Conservation (phyloP, 148 eudicot species). For the Chenopodium formosanum region DNA sequence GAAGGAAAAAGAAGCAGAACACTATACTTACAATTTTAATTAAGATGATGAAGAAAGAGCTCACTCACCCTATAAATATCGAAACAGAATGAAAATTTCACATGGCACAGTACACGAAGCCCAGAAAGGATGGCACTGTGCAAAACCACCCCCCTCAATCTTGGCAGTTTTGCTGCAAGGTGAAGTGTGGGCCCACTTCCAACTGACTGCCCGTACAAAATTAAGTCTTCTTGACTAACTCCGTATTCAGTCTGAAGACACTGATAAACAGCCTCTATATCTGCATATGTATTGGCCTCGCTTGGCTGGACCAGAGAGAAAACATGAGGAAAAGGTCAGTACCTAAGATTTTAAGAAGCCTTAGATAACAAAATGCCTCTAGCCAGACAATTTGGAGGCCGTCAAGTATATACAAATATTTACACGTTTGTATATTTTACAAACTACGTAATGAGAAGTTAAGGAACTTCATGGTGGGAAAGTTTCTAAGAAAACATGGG, state of each 20-base stretch:
- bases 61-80: constrained; percentile 82
- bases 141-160: constrained; percentile 95
- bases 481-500: background rate
- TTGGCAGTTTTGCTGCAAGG: constrained; percentile 83
- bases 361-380: background rate
- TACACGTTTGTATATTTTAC: background rate
- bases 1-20: too few relatives aligned
- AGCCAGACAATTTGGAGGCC: background rate
- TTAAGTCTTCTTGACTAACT: constrained; percentile 85
- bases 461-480: background rate
- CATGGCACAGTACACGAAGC: constrained; percentile 92
- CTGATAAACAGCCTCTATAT: constrained; percentile 95
- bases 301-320: constrained; percentile 63
- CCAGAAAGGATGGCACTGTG: constrained; percentile 99
- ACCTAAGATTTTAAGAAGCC: background rate
- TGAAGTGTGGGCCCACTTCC: constrained; percentile 99
- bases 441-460: background rate
- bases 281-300: constrained; percentile 86
- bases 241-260: constrained; percentile 95
- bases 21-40: background rate
- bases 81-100: constrained; percentile 78
- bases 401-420: background rate
- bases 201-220: constrained; percentile 95
- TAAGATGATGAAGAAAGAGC: background rate
- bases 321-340: background rate